These are phyloP conservation scores for Microdochium bolleyi DNA, from an alignment of 2,329 filamentous ascomycete species.

Conservation along the genomic window DNA sequence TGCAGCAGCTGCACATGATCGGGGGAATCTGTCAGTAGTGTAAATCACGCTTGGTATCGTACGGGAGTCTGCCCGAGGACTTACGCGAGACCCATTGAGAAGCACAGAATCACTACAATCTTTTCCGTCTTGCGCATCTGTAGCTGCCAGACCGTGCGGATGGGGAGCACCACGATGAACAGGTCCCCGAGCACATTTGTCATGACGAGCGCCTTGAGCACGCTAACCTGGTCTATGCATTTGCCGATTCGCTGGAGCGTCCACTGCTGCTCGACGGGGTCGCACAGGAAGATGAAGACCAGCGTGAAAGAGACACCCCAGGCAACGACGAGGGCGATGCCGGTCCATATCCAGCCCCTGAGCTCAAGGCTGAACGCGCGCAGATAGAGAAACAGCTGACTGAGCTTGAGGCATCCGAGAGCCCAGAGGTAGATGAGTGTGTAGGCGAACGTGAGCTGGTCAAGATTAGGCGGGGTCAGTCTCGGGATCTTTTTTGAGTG, in stretches of 20 bases:
- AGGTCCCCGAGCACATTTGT: conserved; percentile 26
- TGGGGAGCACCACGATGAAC: conserved; percentile 24
- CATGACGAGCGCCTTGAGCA: conserved; percentile 12
- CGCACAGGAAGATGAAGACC: conserved; percentile 12
- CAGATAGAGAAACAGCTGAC: conserved; percentile 11
- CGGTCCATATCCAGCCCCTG: conserved; percentile 5
- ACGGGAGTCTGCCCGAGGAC: too few relatives aligned
- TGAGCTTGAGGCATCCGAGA: conserved; percentile 10
- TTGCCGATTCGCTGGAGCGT: conserved; percentile 8
- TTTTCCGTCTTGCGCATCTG: conserved; percentile 19
- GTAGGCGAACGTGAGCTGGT: conserved; percentile 8
- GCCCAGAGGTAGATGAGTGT: conserved; percentile 11
- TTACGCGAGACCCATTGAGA: conserved; percentile 12
- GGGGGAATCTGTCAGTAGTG: neutral
- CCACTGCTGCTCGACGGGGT: conserved; percentile 12
- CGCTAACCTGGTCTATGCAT: conserved; percentile 11
- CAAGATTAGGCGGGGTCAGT: neutral
- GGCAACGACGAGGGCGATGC: conserved; percentile 5
- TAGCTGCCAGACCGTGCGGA: conserved; percentile 24
- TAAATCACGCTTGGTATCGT: neutral
- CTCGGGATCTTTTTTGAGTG: neutral
- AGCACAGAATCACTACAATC: conserved; percentile 13
- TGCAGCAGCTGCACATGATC: neutral
- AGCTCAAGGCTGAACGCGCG: conserved; percentile 9
- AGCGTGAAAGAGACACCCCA: conserved; percentile 12